Evolutionary conservation across 116 monocot genomes (phyloP), one percentile per base, ranked within the genome.

Genomic region (Trichopus zeylanicus): DNA sequence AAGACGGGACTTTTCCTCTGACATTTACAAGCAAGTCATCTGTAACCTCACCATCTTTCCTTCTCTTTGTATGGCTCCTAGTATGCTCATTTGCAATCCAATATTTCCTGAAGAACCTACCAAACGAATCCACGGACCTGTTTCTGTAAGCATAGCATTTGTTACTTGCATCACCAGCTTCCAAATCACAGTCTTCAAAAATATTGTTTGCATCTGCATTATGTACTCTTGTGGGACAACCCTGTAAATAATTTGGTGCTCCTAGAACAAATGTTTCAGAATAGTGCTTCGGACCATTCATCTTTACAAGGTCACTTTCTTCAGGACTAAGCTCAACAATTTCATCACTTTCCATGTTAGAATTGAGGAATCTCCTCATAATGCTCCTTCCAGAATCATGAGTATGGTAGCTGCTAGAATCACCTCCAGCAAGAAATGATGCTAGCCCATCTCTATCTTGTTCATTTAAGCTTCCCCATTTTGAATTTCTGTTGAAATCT

Each of bases 11-110:
- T 9, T 20, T 56, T 63, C 26, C 12, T 30, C 46, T 60, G 30
- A 27, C 6, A 62, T 65, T 34, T 18, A 29, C 56, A 15, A 32
- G 48, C 24, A 60, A 23, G 42, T 64, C 65, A 63, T 73, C 76
- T 19, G 51, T 30, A 20, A 72, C 55, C 54, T 87, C 87, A 26
- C 87, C 82, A 67, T 87, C 87, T 58, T 87, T 87, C 31, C 75
- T 81, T 67, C 60, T 81, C 65, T 87, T 87, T 31, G 73, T 82
- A 67, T 67, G 73, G 48, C 67, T 76, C 46, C 73, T 56, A 23
- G 39, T 67, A 39, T 57, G 61, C 18, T 33, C 65, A 30, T 67
- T 76, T 33, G 26, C 26, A 56, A 51, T 66, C 78, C 78, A 73
- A 55, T 75, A 60, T 20, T 64, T 82, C 19, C 71, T 68, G 51